A percentile compares a stretch with the other conserved stretches of the same genome.
phyloP scores from a whole-genome alignment of 148 eudicot species.

The Rheum nobile region DNA sequence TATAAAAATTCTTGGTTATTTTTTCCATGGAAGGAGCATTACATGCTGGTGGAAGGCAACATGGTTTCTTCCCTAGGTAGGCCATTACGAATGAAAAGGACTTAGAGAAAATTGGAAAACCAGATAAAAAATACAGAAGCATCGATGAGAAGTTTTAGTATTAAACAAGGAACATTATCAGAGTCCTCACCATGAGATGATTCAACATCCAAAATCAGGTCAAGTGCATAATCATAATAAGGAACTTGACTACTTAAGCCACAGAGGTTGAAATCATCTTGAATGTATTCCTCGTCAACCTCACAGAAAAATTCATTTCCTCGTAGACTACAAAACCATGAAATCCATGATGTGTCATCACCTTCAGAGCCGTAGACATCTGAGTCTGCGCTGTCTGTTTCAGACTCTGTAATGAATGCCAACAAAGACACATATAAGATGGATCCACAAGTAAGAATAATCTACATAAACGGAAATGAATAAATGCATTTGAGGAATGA shows the following conservation, averaged over 20 bases:
- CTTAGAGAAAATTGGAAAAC: not conserved
- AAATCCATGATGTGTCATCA: no score
- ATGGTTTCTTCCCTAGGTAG: not conserved
- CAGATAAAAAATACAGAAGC: not conserved
- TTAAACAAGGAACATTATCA: not conserved
- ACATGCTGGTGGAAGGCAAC: no score
- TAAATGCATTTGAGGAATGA: not conserved
- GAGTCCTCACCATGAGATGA: no score
- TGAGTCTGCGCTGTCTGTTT: constrained; percentile 46
- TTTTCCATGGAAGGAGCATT: not conserved
- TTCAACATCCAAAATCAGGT: no score
- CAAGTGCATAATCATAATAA: no score
- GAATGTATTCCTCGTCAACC: no score
- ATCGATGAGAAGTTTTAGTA: not conserved
- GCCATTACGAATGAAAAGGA: not conserved
- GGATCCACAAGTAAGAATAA: no score
- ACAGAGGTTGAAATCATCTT: no score
- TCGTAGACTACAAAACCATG: no score
- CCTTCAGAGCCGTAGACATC: constrained; percentile 53
- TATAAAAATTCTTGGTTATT: not conserved
- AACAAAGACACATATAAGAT: not conserved
- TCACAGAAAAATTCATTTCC: no score
- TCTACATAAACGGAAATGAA: not conserved
- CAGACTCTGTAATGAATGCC: constrained; percentile 25
- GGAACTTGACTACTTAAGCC: no score